Evolutionary conservation across 805 yeast genomes (phyloP).

Genomic region (Starmerella vaccinii): DNA sequence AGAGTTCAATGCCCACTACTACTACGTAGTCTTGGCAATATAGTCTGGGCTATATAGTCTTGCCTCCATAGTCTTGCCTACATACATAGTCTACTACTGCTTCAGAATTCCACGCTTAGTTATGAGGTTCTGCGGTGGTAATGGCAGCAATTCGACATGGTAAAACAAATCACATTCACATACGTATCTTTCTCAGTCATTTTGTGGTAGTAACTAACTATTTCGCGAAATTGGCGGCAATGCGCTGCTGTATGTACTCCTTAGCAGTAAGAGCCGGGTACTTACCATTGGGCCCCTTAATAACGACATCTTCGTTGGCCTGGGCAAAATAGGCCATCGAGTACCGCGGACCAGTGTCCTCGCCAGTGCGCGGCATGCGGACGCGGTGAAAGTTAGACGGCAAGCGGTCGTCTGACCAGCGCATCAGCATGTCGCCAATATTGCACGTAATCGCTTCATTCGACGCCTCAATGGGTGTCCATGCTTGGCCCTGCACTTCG

Average conservation of each 20-base stretch:
- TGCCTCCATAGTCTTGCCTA: too few relatives aligned
- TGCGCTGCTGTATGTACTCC: conserved; percentile 12
- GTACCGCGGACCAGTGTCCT: conserved; percentile 14
- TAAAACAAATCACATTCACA: too few relatives aligned
- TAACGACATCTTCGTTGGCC: conserved; percentile 17
- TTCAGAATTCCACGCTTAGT: too few relatives aligned
- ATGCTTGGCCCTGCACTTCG: conserved; percentile 9
- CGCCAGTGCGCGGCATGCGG: conserved; percentile 12
- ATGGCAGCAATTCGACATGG: too few relatives aligned
- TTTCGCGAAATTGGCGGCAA: conserved; percentile 14
- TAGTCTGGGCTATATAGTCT: too few relatives aligned
- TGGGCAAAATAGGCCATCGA: conserved; percentile 17
- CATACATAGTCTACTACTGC: too few relatives aligned
- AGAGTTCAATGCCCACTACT: too few relatives aligned
- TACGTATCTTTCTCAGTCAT: too few relatives aligned
- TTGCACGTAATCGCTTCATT: conserved; percentile 18
- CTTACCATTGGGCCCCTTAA: conserved; percentile 12
- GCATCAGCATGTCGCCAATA: conserved; percentile 22
- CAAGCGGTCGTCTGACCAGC: conserved; percentile 18
- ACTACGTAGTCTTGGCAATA: too few relatives aligned
- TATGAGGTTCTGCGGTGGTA: too few relatives aligned
- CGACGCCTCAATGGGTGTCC: conserved; percentile 17
- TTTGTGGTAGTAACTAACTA: too few relatives aligned
- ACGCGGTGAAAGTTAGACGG: conserved; percentile 20
- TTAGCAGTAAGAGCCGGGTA: conserved; percentile 14